Conservation (phyloP, 2,329 filamentous ascomycete species). For the Alternaria atra region DNA sequence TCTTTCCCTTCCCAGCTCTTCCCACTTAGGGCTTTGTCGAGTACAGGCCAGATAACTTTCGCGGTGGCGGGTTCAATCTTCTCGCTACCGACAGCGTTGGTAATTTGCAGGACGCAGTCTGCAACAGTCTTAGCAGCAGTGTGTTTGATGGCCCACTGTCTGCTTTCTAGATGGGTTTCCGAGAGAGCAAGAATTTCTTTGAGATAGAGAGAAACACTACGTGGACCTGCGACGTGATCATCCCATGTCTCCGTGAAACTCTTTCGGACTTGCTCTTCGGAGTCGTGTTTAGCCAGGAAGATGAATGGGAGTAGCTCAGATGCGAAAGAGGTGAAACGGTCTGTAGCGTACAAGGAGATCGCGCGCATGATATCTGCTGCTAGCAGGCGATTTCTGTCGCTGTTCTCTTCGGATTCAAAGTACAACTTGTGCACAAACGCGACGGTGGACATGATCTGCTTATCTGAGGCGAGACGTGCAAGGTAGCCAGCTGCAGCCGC, state of each 20-base stretch:
- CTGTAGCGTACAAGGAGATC: constrained; percentile 85
- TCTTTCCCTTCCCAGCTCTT: constrained; percentile 97
- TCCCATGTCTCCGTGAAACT: constrained; percentile 88
- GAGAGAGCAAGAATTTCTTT: constrained; percentile 79
- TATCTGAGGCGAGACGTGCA: constrained; percentile 69
- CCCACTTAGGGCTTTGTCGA: constrained; percentile 81
- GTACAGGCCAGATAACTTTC: constrained; percentile 77
- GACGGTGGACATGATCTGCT: constrained; percentile 64
- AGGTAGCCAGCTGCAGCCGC: constrained; percentile 88
- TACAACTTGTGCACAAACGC: constrained; percentile 73
- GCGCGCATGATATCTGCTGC: constrained; percentile 84
- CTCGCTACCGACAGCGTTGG: constrained; percentile 63
- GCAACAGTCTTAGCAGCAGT: constrained; percentile 83
- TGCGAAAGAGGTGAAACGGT: constrained; percentile 83
- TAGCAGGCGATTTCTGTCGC: constrained; percentile 74
- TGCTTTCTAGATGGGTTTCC: constrained; percentile 74
- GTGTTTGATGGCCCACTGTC: constrained; percentile 91
- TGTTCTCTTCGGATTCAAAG: constrained; percentile 81
- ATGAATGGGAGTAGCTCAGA: constrained; percentile 82
- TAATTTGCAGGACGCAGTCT: constrained; percentile 73
- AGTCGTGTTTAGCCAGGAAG: constrained; percentile 87
- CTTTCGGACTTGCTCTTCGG: constrained; percentile 78
- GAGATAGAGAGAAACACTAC: constrained; percentile 84
- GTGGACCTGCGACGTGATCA: constrained; percentile 85
- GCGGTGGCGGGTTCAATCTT: constrained; percentile 69